Conservation (phyloP, 2,329 filamentous ascomycete genomes). For the Fusarium tuaranense region DNA sequence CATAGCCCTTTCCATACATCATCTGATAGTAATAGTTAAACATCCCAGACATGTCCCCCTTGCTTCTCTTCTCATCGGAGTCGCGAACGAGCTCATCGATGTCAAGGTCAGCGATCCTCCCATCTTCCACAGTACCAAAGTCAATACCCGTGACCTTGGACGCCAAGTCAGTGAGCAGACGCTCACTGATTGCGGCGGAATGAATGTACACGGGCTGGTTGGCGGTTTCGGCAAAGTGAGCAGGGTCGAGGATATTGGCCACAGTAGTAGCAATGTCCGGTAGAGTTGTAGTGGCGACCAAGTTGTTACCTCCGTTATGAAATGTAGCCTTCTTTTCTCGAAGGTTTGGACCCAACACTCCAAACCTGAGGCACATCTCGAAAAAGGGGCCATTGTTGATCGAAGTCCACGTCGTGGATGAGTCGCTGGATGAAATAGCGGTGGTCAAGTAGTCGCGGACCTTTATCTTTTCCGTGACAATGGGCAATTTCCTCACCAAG, state of each 20-base stretch:
- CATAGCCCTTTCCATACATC: background rate
- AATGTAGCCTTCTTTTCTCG: background rate
- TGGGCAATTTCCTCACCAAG: background rate
- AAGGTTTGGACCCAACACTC: background rate
- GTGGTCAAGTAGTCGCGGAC: background rate
- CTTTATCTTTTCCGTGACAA: background rate
- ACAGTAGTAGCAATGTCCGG: background rate
- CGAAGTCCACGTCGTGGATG: background rate
- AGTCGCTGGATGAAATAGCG: background rate
- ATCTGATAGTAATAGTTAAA: background rate
- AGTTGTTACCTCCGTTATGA: background rate
- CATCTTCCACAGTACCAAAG: background rate
- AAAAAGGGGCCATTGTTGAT: background rate
- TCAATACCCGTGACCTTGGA: background rate
- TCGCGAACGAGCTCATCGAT: background rate
- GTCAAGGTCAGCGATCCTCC: background rate
- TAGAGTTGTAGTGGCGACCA: background rate
- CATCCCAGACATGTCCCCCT: background rate
- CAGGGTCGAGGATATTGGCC: background rate
- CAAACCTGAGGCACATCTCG: background rate
- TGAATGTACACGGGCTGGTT: background rate
- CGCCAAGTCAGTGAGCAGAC: background rate
- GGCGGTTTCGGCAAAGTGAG: background rate
- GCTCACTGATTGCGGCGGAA: background rate
- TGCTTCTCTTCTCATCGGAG: background rate